Evolutionary conservation across 2,329 filamentous ascomycete genomes (phyloP), one percentile per base, ranked within the genome.

Genomic region (Alternaria arborescens): DNA sequence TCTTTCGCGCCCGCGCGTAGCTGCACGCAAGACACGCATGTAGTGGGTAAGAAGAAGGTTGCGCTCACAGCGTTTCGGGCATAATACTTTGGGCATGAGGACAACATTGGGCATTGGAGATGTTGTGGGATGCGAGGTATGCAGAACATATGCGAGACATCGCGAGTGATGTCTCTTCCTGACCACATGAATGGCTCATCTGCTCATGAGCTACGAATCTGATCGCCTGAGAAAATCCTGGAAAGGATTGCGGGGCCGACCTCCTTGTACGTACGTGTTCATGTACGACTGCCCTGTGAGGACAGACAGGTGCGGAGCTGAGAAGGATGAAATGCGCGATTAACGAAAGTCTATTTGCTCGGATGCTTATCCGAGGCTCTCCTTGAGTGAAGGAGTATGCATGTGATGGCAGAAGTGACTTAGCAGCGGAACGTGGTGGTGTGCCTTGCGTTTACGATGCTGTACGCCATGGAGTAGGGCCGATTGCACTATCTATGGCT

Each of bases 371-470:
- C 52, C 44, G 52, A 53, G 18, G 51, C 30, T 40, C 14, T 28
- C 22, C 16, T 58, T 24, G 10, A n/a, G 32, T 50, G 30, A 11
- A 41, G 10, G 18, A 22, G 18, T 30, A 36, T 53, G 53, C 42
- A 53, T 58, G 26, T 30, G 20, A 44, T 54, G 40, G 46, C 44
- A 24, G 12, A 12, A 41, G 11, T 10, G 18, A 26, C 14, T 32
- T 36, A 36, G 46, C 32, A 50, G 46, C 46, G 32, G 32, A 44
- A 54, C 40, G 41, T 24, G 54, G 41, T 53, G 36, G 42, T 56
- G 62, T 64, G 52, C 62, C 60, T 65, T 63, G 62, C 58, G 53
- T 60, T 34, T 44, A 34, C 24, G 52, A 22, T 51, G 40, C 54
- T 61, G 57, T 52, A 60, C 58, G 54, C 56, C 57, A 58, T 63